Evolutionary conservation across 2,329 filamentous ascomycete species (phyloP).

Genomic region (Aspergillus fructus): DNA sequence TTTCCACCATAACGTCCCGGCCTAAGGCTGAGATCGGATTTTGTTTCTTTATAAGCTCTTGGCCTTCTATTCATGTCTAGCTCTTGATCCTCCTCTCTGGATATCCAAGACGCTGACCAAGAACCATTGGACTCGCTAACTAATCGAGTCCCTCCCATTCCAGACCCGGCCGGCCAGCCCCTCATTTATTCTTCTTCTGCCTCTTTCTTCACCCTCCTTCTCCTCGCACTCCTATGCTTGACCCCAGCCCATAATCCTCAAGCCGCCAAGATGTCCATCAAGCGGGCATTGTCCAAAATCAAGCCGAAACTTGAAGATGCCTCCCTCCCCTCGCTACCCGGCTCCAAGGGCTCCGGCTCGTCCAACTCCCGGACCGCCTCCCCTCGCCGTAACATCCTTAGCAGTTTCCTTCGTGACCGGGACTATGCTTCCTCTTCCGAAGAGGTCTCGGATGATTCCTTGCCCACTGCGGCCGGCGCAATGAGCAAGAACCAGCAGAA

Average conservation of each 20-base stretch:
- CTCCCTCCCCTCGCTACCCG: constrained; percentile 20
- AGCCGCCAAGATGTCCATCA: constrained; percentile 48
- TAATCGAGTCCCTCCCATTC: background rate
- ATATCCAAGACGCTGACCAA: background rate
- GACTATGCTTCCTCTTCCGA: constrained; percentile 46
- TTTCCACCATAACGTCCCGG: background rate
- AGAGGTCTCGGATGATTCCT: constrained; percentile 41
- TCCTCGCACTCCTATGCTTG: background rate
- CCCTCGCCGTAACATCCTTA: constrained; percentile 42
- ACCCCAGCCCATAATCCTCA: background rate
- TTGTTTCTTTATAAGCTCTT: constrained; percentile 5
- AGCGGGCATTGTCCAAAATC: constrained; percentile 44
- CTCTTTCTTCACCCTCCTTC: background rate
- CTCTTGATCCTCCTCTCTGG: background rate
- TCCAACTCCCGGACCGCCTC: constrained; percentile 24
- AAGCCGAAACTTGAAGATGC: constrained; percentile 29
- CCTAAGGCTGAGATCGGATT: background rate
- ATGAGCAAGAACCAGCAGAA: constrained; percentile 49
- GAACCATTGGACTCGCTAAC: background rate
- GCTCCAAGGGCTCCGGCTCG: background rate
- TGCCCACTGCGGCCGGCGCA: constrained; percentile 22
- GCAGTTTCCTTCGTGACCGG: constrained; percentile 41
- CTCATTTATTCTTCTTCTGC: background rate
- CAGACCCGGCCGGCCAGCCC: background rate
- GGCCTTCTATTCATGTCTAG: background rate